phyloP scores from a whole-genome alignment of 139 green algal species.

The Trebouxia sp. region DNA sequence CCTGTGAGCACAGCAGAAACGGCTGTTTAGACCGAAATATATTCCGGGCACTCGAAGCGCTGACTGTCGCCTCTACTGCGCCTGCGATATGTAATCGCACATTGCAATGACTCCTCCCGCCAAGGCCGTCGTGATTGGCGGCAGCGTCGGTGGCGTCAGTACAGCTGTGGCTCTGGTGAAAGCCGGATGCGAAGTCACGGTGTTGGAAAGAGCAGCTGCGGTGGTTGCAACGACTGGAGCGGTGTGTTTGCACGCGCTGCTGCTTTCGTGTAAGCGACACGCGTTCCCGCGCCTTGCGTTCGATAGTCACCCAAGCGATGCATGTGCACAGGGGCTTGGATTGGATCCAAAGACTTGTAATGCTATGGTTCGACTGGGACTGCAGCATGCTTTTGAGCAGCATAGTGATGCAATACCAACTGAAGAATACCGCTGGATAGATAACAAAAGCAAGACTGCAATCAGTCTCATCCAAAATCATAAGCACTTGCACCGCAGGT shows the following conservation, averaged over 20 bases:
- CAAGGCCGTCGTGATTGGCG: not conserved
- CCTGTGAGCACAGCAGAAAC: too few species aligned
- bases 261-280: too few species aligned
- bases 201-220: not conserved
- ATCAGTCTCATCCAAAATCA: not conserved
- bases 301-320: too few species aligned
- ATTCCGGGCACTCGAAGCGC: too few species aligned
- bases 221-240: not conserved
- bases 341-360: constrained; percentile 13
- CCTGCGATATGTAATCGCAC: too few species aligned
- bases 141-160: not conserved
- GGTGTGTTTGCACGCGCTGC: too few species aligned
- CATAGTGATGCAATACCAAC: not conserved
- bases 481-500: constrained; percentile 16
- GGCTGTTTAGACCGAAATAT: too few species aligned
- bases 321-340: not conserved
- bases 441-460: not conserved
- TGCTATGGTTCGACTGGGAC: not conserved
- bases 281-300: too few species aligned
- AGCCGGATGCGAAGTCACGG: not conserved
- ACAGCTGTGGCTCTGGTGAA: not conserved
- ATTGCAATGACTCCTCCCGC: too few species aligned
- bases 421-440: constrained; percentile 8
- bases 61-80: too few species aligned
- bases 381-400: not conserved